These are phyloP conservation scores for Ramalina intermedia DNA, from an alignment of 495 filamentous ascomycete genomes.

Conservation along the genomic window DNA sequence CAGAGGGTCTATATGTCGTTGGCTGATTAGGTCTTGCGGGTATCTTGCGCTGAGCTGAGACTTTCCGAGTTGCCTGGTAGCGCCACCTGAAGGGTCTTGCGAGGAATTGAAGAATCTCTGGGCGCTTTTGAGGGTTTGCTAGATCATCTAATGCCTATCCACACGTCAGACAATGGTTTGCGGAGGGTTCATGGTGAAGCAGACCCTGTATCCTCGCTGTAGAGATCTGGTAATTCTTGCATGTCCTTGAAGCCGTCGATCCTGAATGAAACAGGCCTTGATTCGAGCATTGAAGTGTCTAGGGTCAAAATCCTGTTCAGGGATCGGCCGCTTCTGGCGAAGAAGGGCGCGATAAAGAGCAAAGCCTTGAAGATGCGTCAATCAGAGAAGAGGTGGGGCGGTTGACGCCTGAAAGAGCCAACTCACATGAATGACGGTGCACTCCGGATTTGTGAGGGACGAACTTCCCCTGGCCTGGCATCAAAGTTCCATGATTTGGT, in stretches of 20 bases:
- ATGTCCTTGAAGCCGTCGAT: slow-evolving; percentile 37
- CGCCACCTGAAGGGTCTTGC: not conserved
- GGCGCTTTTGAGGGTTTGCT: not conserved
- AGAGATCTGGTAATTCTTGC: slow-evolving; percentile 39
- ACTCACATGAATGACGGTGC: slow-evolving; percentile 54
- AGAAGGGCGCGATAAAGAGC: slow-evolving; percentile 63
- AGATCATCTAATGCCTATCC: slow-evolving; percentile 4
- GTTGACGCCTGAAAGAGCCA: not conserved
- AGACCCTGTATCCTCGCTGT: slow-evolving; percentile 52
- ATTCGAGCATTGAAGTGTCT: slow-evolving; percentile 29
- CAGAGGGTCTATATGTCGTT: not conserved
- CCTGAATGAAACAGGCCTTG: slow-evolving; percentile 42
- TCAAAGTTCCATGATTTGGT: slow-evolving; percentile 10
- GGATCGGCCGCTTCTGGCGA: slow-evolving; percentile 38
- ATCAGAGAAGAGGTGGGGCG: slow-evolving; percentile 3
- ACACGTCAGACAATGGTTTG: not conserved
- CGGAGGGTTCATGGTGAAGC: not conserved
- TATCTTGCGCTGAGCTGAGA: not conserved
- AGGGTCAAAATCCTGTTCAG: slow-evolving; percentile 27
- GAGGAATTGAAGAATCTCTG: not conserved
- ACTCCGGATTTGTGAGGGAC: slow-evolving; percentile 31
- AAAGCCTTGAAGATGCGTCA: slow-evolving; percentile 35
- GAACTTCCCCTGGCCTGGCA: slow-evolving; percentile 24
- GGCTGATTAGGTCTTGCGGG: not conserved
- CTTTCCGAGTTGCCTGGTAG: not conserved